Conservation (phyloP, 2,329 filamentous ascomycete genomes). For the Aspergillus costaricaensis region DNA sequence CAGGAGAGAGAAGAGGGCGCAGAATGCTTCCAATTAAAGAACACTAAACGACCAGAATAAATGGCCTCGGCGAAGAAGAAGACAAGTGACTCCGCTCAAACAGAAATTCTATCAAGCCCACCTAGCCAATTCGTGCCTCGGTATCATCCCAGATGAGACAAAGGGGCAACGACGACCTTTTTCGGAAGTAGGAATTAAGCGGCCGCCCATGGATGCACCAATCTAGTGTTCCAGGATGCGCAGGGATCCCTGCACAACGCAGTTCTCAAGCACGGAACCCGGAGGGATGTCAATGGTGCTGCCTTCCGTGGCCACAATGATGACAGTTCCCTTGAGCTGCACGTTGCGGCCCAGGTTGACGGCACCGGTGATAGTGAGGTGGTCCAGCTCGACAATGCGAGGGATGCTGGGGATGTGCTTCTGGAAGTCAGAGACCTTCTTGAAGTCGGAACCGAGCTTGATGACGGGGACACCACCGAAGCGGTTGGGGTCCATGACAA, state of each 20-base stretch:
- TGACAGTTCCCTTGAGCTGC: conserved; percentile 94
- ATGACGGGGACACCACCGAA: conserved; percentile 97
- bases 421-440: conserved; percentile 87
- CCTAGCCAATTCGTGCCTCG: conserved; percentile 6
- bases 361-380: conserved; percentile 94
- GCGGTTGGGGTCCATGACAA: conserved; percentile 93
- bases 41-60: conserved; percentile 7
- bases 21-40: conserved; percentile 12
- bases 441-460: conserved; percentile 99
- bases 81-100: conserved; percentile 13
- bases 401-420: conserved; percentile 54
- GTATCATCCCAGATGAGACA: conserved; percentile 12
- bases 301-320: conserved; percentile 96
- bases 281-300: conserved; percentile 97
- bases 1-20: conserved; percentile 3
- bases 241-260: conserved; percentile 97
- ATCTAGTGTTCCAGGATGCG: conserved; percentile 66
- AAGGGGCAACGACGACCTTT: conserved; percentile 3
- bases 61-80: not conserved
- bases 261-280: conserved; percentile 96
- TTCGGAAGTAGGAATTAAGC: not conserved
- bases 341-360: conserved; percentile 97
- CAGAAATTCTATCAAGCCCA: conserved; percentile 19
- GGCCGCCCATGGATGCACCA: not conserved
- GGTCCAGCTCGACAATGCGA: conserved; percentile 57